These are phyloP conservation scores for Thyridium curvatum DNA, from an alignment of 2,329 filamentous ascomycete genomes.

Conservation along the genomic window DNA sequence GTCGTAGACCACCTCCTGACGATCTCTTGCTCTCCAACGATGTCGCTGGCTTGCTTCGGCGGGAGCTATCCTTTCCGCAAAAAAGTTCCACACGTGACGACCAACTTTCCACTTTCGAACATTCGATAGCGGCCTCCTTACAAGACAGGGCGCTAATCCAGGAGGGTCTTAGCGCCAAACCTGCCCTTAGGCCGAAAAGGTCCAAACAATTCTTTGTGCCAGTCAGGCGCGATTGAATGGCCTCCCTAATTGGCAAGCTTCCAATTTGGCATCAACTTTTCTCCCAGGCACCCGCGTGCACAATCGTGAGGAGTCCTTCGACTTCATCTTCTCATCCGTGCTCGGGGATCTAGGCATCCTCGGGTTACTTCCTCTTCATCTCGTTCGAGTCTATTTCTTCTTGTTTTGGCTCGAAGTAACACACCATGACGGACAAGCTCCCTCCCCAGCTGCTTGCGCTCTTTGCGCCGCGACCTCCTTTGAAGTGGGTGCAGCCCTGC, in stretches of 20 bases:
- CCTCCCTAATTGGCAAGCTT: neutral
- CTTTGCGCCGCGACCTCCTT: constrained; percentile 86
- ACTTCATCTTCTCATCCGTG: no score
- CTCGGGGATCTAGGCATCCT: no score
- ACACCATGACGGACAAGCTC: constrained; percentile 86
- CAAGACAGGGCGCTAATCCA: no score
- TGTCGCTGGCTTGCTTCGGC: neutral
- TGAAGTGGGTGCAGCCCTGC: constrained; percentile 79
- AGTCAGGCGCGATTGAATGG: neutral
- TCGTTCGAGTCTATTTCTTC: neutral
- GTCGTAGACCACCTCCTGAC: neutral
- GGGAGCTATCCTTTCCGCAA: neutral
- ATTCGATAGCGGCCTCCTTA: no score
- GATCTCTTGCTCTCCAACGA: neutral
- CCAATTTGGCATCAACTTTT: neutral
- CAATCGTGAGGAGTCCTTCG: no score
- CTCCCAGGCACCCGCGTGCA: no score
- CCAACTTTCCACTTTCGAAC: no score
- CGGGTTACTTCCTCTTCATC: no score
- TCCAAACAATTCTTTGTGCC: no score
- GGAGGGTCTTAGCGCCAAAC: no score
- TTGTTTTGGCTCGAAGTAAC: neutral
- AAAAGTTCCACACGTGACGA: neutral
- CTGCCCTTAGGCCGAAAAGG: no score
- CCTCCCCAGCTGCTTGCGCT: constrained; percentile 88